A percentile compares a stretch with the other conserved stretches of the same genome.
These are phyloP conservation scores for Macrocystidia cucumis DNA, from an alignment of 1,284 basidiomycete species.

Conservation along the genomic window DNA sequence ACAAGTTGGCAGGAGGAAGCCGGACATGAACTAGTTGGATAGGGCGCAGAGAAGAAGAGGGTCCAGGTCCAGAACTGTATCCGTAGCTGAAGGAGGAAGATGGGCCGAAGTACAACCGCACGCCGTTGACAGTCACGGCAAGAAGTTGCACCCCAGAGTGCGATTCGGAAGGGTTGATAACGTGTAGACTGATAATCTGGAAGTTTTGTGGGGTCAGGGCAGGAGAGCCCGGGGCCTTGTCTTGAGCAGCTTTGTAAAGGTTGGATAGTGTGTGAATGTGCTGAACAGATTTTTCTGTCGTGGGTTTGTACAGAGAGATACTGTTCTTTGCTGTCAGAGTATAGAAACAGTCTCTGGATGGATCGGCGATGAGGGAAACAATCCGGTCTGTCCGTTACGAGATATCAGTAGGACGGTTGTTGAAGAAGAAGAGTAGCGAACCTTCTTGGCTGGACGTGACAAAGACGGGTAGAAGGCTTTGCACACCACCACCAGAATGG, in stretches of 20 bases:
- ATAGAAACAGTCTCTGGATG: slow-evolving; percentile 64
- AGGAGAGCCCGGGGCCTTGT: slow-evolving; percentile 69
- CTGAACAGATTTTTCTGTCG: slow-evolving; percentile 55
- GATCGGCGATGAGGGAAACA: slow-evolving; percentile 58
- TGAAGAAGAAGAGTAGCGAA: slow-evolving; percentile 22
- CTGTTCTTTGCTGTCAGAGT: slow-evolving; percentile 62
- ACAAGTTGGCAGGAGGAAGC: slow-evolving; percentile 67
- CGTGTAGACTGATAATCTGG: slow-evolving; percentile 56
- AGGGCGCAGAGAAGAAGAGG: slow-evolving; percentile 32
- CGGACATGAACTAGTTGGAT: slow-evolving; percentile 72
- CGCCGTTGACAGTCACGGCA: slow-evolving; percentile 73
- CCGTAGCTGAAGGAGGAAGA: slow-evolving; percentile 39
- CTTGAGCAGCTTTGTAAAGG: slow-evolving; percentile 62
- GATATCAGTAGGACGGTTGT: no score
- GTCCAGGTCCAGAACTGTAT: slow-evolving; percentile 20
- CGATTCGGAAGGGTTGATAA: slow-evolving; percentile 55
- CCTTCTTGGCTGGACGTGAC: slow-evolving; percentile 53
- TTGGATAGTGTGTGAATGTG: slow-evolving; percentile 63
- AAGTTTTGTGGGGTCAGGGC: slow-evolving; percentile 63
- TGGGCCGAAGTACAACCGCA: slow-evolving; percentile 75
- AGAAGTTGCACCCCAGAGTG: slow-evolving; percentile 66
- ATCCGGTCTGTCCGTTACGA: slow-evolving; percentile 79
- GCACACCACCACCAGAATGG: slow-evolving; percentile 69
- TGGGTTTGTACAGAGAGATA: slow-evolving; percentile 62
- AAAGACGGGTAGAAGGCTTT: slow-evolving; percentile 66